Evolutionary conservation across 768 basidiomycete species (phyloP).

Genomic region (Sarcomyxa edulis): DNA sequence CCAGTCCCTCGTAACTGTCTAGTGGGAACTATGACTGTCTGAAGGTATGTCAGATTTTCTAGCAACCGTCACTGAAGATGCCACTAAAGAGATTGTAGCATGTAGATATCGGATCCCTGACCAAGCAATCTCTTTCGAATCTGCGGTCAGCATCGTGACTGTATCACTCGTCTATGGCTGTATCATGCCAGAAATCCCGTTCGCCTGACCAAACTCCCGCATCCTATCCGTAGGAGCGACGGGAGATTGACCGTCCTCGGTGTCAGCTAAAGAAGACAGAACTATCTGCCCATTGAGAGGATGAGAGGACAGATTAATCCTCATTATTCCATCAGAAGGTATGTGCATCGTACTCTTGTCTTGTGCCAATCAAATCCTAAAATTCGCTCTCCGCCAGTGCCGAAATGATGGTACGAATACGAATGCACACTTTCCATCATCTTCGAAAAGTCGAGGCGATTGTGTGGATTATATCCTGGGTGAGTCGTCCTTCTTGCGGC

Average conservation of each 20-base stretch:
- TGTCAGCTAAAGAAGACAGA: conserved; percentile 72
- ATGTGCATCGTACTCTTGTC: conserved; percentile 16
- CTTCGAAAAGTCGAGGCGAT: conserved; percentile 86
- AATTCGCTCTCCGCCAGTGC: conserved; percentile 46
- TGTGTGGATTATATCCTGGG: conserved; percentile 92
- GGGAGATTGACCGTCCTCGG: conserved; percentile 92
- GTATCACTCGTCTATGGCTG: conserved; percentile 89
- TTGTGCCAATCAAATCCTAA: too few species aligned
- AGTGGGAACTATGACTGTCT: conserved; percentile 95
- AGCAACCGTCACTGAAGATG: conserved; percentile 4
- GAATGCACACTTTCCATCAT: conserved; percentile 87
- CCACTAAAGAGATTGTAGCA: conserved; percentile 1
- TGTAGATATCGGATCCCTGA: conserved; percentile 87
- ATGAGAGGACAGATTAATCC: conserved; percentile 92
- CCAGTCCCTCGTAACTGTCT: conserved; percentile 66
- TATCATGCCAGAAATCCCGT: conserved; percentile 79
- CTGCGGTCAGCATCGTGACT: conserved; percentile 92
- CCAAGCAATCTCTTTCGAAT: conserved; percentile 54
- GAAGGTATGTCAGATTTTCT: conserved; percentile 49
- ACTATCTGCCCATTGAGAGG: conserved; percentile 83
- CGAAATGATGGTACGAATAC: conserved; percentile 86
- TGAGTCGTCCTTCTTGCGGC: conserved; percentile 25
- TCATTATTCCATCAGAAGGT: conserved; percentile 82
- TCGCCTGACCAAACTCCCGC: conserved; percentile 75
- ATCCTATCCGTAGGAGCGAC: conserved; percentile 66